Base-by-base conservation (phyloP, 1,284 basidiomycete species). In the Ganoderma multipileum region DNA sequence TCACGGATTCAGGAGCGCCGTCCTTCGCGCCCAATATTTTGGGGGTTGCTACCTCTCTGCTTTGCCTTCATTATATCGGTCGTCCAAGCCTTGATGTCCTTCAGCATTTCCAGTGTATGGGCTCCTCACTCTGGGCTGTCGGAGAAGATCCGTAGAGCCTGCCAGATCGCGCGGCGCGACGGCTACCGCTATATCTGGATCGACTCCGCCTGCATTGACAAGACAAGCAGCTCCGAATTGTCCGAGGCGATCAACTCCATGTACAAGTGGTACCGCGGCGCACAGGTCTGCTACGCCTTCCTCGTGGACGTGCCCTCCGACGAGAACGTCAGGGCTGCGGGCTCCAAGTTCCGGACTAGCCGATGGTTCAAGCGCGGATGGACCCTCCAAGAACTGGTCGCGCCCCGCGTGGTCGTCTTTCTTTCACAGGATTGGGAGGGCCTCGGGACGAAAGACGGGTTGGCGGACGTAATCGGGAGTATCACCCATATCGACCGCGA, bases 191-290 rank as follows among this genome's bases (percentile, higher is more conserved):
- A 36, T 26, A 42, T 65, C 57, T 65, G 64, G 64, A 58, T 47
- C 33, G 64, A 65, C 65, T 52, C 59, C 36, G 60, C 57, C 65
- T 66, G 65, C 58, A 66, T 66, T 47, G 59, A 66, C 65, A 66
- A 66, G 50, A 28, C 47, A 9, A 66, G 65, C 59, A 61, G 58
- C 33, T 44, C 65, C 16, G 65, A 52, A 33, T 33, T 65, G 30
- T 33, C 41, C 20, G 64, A 65, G 44, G 64, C 64, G 14, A 59
- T 65, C 64, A 65, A 65, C 47, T 59, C 64, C 20, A 65, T 65
- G 64, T 65, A 42, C 57, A 36, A 16, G 20, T 66, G 44, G 39
- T 66, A 66, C 64, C 9, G 41, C 26, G 14, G 18, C 3, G 47
- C 64, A 14, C 16, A 26, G 28, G 47, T 66, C 47, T 66, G 64